Conservation (phyloP, 2,329 filamentous ascomycete genomes). For the Talaromyces islandicus region DNA sequence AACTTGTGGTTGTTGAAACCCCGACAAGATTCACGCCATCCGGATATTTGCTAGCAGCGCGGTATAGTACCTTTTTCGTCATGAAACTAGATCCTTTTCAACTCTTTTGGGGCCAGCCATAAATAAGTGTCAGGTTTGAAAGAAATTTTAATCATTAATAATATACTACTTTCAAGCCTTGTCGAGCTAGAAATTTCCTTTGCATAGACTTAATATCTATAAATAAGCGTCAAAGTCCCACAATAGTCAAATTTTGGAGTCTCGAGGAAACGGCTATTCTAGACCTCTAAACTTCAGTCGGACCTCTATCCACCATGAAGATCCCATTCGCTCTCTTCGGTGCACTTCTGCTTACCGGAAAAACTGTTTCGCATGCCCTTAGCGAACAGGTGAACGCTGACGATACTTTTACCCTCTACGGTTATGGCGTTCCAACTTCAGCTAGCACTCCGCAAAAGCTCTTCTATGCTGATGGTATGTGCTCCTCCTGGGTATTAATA, state of each 20-base stretch:
- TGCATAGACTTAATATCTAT: neutral
- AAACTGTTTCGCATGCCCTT: no score
- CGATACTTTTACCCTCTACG: neutral
- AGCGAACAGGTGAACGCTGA: no score
- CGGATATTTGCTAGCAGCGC: neutral
- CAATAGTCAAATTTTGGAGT: neutral
- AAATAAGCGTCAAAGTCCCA: neutral
- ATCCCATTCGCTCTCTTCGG: neutral
- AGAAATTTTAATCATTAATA: neutral
- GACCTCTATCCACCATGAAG: neutral
- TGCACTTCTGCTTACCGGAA: neutral
- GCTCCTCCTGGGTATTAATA: neutral
- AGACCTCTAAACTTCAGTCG: neutral
- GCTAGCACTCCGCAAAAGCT: neutral
- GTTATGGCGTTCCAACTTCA: neutral
- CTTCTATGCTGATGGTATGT: neutral
- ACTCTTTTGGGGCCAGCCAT: neutral
- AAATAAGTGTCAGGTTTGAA: neutral
- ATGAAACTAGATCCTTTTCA: neutral
- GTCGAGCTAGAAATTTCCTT: neutral
- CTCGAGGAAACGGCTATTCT: neutral
- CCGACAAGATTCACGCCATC: no score
- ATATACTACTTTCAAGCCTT: neutral
- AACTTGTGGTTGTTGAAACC: no score
- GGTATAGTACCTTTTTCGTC: neutral